A percentile compares a stretch with the other conserved stretches of the same genome.
These are phyloP conservation scores for Klebsormidium nitens DNA, from an alignment of 139 green algal species.

Conservation along the genomic window DNA sequence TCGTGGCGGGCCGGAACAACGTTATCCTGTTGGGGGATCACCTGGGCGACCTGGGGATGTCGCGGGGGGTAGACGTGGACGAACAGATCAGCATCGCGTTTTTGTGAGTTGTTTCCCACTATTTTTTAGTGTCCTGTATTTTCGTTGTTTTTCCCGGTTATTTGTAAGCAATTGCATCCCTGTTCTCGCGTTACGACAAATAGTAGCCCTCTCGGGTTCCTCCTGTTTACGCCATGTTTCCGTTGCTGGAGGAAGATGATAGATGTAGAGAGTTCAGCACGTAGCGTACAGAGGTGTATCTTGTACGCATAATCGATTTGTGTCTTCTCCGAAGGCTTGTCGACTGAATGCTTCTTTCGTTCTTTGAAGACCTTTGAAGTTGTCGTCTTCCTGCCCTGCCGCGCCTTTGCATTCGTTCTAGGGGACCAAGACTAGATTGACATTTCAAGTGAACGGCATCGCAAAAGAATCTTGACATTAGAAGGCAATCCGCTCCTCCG, in stretches of 20 bases:
- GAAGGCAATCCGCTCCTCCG: no score
- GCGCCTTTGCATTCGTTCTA: neutral
- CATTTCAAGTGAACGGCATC: no score
- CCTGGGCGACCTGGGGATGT: slow-evolving; percentile 36
- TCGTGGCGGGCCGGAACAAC: slow-evolving; percentile 23
- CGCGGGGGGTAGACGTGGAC: slow-evolving; percentile 19
- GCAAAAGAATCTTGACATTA: no score
- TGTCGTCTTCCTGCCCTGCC: neutral
- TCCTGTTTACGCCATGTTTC: no score
- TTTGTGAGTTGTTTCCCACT: slow-evolving; percentile 10
- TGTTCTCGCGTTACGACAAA: neutral
- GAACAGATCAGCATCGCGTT: slow-evolving; percentile 33
- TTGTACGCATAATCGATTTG: no score
- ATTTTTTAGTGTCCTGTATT: neutral
- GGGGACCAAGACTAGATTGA: neutral
- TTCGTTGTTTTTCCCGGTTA: neutral
- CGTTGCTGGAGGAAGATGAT: no score
- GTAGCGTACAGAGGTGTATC: no score
- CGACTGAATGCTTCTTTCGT: neutral
- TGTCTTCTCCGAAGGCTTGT: neutral
- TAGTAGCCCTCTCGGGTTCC: neutral
- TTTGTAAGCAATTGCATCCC: neutral
- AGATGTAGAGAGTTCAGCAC: no score
- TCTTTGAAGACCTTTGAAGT: neutral
- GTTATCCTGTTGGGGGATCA: slow-evolving; percentile 35